These are phyloP conservation scores for Euphorbia schlechtendalii DNA, from an alignment of 441 rosid species.

Conservation along the genomic window DNA sequence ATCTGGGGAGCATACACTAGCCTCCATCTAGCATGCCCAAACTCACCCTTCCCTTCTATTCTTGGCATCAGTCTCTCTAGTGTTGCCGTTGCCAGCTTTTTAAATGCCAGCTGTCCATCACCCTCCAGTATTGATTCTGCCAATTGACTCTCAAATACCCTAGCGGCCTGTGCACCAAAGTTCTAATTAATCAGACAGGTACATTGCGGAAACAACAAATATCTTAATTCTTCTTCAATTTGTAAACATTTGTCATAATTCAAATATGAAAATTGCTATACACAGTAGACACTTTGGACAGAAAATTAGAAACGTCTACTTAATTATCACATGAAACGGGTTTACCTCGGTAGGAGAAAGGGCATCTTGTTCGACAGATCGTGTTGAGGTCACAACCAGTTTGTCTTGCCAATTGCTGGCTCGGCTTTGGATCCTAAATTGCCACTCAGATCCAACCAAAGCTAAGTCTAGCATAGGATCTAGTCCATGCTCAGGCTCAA, in stretches of 20 bases:
- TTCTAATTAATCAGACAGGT: constrained; percentile 4
- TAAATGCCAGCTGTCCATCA: constrained; percentile 91
- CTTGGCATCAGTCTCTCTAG: constrained; percentile 89
- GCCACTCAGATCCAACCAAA: constrained; percentile 98
- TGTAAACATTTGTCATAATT: neutral
- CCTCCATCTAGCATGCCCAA: constrained; percentile 98
- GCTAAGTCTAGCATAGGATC: constrained; percentile 95
- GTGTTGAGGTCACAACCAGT: constrained; percentile 85
- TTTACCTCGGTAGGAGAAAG: constrained; percentile 95
- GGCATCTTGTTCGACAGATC: constrained; percentile 93
- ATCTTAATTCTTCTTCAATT: neutral
- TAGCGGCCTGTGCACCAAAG: constrained; percentile 58
- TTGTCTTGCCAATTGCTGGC: constrained; percentile 99
- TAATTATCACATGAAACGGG: neutral
- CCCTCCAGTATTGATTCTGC: constrained; percentile 96
- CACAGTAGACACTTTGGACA: neutral
- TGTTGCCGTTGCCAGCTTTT: constrained; percentile 95
- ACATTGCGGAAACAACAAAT: neutral
- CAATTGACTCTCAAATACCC: constrained; percentile 88
- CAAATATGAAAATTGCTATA: neutral
- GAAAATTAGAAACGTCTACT: neutral
- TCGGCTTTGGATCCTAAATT: constrained; percentile 91
- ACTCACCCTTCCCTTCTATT: constrained; percentile 91
- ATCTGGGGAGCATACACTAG: constrained; percentile 96
- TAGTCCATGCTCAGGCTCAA: constrained; percentile 88